Evolutionary conservation across 2,329 filamentous ascomycete genomes (phyloP).

Genomic region (Rhytidhysteron rufulum): DNA sequence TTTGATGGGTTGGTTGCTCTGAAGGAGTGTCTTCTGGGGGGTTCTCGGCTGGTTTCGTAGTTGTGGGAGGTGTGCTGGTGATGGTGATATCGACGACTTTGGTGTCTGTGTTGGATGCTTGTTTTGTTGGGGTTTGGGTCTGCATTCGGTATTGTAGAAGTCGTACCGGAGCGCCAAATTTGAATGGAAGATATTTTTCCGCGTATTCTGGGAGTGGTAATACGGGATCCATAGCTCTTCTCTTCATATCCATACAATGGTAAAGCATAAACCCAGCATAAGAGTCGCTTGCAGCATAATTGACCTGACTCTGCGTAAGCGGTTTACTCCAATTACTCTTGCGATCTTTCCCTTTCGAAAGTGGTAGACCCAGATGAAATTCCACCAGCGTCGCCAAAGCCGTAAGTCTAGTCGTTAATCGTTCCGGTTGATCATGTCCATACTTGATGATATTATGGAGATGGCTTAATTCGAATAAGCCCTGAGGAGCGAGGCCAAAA

Average conservation of each 20-base stretch:
- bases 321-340: conserved; percentile 68
- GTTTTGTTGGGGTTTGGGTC: background rate
- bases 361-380: conserved; percentile 66
- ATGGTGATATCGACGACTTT: too few relatives aligned
- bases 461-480: conserved; percentile 78
- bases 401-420: conserved; percentile 48
- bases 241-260: conserved; percentile 64
- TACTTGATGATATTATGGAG: conserved; percentile 74
- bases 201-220: conserved; percentile 66
- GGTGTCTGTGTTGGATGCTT: background rate
- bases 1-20: conserved; percentile 1
- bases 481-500: conserved; percentile 61
- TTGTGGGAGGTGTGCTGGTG: background rate
- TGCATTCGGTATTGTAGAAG: background rate
- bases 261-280: conserved; percentile 80
- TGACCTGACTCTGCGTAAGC: conserved; percentile 62
- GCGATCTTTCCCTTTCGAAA: conserved; percentile 74
- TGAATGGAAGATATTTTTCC: conserved; percentile 62
- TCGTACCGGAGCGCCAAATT: conserved; percentile 13
- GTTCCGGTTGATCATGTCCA: conserved; percentile 46
- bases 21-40: background rate
- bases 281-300: conserved; percentile 77
- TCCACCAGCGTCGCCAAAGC: conserved; percentile 66
- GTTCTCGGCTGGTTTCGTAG: background rate
- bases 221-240: conserved; percentile 59